Percentiles rank a stretch among this genome's conserved stretches.
phyloP scores from a whole-genome alignment of 495 filamentous ascomycete genomes.

The Trichoderma orchidacearum region DNA sequence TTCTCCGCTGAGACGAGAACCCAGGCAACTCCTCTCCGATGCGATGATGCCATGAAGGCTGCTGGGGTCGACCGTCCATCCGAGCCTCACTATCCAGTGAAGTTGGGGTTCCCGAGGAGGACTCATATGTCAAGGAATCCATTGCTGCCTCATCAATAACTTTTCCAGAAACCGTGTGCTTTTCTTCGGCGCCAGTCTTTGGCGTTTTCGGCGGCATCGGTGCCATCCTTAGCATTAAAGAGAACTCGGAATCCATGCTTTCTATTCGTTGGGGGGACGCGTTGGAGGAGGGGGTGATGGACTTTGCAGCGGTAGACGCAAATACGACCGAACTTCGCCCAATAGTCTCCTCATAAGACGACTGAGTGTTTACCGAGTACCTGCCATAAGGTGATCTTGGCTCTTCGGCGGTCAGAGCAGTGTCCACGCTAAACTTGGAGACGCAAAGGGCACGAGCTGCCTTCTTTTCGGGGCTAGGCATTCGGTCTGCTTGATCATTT shows the following conservation, averaged over 20 bases:
- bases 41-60: constrained; percentile 24
- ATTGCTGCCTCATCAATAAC: too few species aligned
- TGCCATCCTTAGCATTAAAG: neutral
- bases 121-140: neutral
- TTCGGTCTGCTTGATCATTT: neutral
- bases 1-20: constrained; percentile 33
- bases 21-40: constrained; percentile 38
- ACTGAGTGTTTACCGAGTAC: neutral
- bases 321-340: neutral
- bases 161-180: too few species aligned
- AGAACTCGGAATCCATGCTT: neutral
- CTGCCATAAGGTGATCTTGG: neutral
- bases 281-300: neutral
- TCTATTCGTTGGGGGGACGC: neutral
- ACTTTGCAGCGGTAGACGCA: neutral
- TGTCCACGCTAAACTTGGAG: neutral
- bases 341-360: neutral
- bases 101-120: neutral
- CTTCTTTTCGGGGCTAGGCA: neutral
- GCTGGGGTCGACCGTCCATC: neutral
- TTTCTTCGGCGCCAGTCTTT: neutral
- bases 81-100: neutral
- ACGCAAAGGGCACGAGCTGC: neutral
- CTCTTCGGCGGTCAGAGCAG: neutral
- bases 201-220: neutral